Conservation (phyloP, 495 filamentous ascomycete genomes). For the Hypoxylon subgilvum region DNA sequence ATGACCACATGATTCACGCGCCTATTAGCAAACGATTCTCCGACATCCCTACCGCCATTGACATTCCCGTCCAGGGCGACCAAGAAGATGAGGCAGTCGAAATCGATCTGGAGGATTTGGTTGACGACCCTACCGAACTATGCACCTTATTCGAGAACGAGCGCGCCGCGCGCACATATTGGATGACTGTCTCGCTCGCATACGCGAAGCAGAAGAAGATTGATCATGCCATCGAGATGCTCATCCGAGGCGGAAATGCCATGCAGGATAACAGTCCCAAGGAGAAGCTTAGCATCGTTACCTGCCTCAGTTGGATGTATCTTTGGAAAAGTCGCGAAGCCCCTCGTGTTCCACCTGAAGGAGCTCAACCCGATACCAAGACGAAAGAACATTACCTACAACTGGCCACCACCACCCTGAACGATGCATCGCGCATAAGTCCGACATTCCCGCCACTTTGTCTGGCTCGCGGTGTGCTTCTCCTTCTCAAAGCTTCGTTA, state of each 20-base stretch:
- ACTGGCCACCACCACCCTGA: conserved; percentile 84
- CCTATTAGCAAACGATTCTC: conserved; percentile 69
- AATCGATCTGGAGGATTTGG: conserved; percentile 85
- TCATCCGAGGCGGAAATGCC: conserved; percentile 79
- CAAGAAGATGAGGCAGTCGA: conserved; percentile 87
- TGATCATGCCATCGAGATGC: conserved; percentile 92
- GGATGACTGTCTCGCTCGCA: conserved; percentile 95
- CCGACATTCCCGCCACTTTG: conserved; percentile 86
- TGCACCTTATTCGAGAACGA: conserved; percentile 94
- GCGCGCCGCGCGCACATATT: conserved; percentile 81
- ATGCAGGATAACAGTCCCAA: conserved; percentile 73
- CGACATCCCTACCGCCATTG: conserved; percentile 86
- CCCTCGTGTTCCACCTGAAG: conserved; percentile 74
- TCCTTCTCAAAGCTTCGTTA: conserved; percentile 84
- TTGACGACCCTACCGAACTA: conserved; percentile 94
- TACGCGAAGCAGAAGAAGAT: conserved; percentile 94
- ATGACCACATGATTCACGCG: conserved; percentile 19
- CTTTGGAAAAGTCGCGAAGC: conserved; percentile 90
- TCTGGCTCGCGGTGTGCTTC: conserved; percentile 88
- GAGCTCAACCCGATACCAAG: conserved; percentile 69
- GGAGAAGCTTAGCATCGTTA: conserved; percentile 84
- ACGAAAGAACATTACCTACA: conserved; percentile 94
- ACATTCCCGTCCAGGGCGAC: conserved; percentile 83
- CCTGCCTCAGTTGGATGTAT: conserved; percentile 89
- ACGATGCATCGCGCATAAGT: conserved; percentile 92